Percentiles rank a stretch among this genome's conserved stretches.
Evolutionary conservation across 2,329 filamentous ascomycete genomes (phyloP).

Genomic region (Venturia pyrina): DNA sequence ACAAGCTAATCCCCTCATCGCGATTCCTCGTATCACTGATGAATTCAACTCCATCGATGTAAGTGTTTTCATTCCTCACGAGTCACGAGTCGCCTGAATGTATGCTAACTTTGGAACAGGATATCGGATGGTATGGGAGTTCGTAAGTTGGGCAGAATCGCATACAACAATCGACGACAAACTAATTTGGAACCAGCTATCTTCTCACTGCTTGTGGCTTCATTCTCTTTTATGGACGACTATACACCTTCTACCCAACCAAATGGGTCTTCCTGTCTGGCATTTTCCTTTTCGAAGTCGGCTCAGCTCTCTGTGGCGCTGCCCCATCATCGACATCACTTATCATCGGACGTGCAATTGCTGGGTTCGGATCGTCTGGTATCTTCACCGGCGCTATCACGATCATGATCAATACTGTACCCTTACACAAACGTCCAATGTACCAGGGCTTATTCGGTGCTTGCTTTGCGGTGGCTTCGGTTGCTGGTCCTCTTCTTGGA

Average conservation of each 20-base stretch:
- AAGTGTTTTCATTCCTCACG: neutral
- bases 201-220: conserved; percentile 12
- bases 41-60: conserved; percentile 19
- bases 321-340: conserved; percentile 15
- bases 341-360: conserved; percentile 17
- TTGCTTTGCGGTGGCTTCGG: conserved; percentile 13
- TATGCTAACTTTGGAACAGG: neutral
- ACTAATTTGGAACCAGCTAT: conserved; percentile 1
- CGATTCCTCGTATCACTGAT: conserved; percentile 16
- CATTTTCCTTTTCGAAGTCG: conserved; percentile 15
- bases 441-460: conserved; percentile 14
- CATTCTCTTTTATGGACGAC: conserved; percentile 12
- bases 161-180: neutral
- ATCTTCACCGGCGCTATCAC: conserved; percentile 14
- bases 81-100: too few relatives aligned
- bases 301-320: conserved; percentile 14
- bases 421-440: conserved; percentile 16
- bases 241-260: conserved; percentile 14
- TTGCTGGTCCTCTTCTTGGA: conserved; percentile 17
- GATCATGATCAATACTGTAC: conserved; percentile 14
- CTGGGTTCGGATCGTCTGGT: conserved; percentile 16
- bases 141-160: neutral
- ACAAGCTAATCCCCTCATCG: neutral
- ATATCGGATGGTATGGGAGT: conserved; percentile 13
- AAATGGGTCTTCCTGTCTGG: conserved; percentile 13